phyloP scores from a whole-genome alignment of 495 filamentous ascomycete genomes.

The Penicillium canariense region DNA sequence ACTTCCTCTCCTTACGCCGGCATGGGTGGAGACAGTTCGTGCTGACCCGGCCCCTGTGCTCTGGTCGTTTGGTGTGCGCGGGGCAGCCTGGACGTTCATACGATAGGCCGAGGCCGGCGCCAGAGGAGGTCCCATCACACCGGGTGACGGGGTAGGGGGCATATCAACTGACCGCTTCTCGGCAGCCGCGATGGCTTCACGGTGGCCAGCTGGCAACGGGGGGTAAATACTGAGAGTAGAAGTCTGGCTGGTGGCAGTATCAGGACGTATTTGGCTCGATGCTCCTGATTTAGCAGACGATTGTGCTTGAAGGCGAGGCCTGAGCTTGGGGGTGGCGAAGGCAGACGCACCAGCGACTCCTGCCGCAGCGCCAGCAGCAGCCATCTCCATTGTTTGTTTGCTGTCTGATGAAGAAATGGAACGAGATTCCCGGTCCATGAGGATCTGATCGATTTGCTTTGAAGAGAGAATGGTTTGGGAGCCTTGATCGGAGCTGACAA shows the following conservation, averaged over 20 bases:
- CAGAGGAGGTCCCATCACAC: slow-evolving; percentile 80
- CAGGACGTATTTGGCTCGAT: slow-evolving; percentile 53
- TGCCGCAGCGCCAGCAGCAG: slow-evolving; percentile 10
- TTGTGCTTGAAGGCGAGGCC: slow-evolving; percentile 37
- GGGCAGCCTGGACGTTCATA: slow-evolving; percentile 48
- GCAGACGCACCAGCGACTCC: slow-evolving; percentile 22
- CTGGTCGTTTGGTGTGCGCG: slow-evolving; percentile 65
- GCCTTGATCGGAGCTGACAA: slow-evolving; percentile 60
- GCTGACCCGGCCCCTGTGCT: slow-evolving; percentile 52
- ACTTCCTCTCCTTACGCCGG: slow-evolving; percentile 33
- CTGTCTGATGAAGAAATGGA: slow-evolving; percentile 37
- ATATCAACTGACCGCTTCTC: slow-evolving; percentile 53
- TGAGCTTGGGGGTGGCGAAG: slow-evolving; percentile 39
- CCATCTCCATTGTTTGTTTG: slow-evolving; percentile 31
- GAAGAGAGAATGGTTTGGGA: slow-evolving; percentile 74
- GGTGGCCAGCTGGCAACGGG: slow-evolving; percentile 79
- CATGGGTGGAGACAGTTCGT: slow-evolving; percentile 48
- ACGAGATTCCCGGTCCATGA: slow-evolving; percentile 46
- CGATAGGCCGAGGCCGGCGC: slow-evolving; percentile 78
- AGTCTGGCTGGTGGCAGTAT: slow-evolving; percentile 64
- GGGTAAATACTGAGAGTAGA: slow-evolving; percentile 53
- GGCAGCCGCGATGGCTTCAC: slow-evolving; percentile 79
- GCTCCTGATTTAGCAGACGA: slow-evolving; percentile 27
- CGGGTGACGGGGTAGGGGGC: slow-evolving; percentile 40
- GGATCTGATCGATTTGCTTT: slow-evolving; percentile 65